A percentile compares a stretch with the other conserved stretches of the same genome.
phyloP scores from a whole-genome alignment of 2,329 filamentous ascomycete genomes.

The Rhytidhysteron rufulum region DNA sequence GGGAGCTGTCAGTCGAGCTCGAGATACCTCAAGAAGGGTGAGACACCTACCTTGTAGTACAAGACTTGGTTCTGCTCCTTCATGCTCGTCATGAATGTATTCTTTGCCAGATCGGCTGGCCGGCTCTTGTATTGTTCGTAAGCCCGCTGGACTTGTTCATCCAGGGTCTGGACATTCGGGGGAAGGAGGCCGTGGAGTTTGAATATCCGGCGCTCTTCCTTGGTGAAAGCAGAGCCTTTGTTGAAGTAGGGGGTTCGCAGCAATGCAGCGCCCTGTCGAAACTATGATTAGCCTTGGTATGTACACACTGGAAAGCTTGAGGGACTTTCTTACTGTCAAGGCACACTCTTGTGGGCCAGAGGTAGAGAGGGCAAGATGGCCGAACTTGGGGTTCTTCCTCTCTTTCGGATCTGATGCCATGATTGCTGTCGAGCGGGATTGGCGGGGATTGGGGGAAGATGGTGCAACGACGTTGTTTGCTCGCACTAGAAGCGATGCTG shows the following conservation, averaged over 20 bases:
- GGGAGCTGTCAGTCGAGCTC: slow-evolving; percentile 1
- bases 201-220: slow-evolving; percentile 65
- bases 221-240: slow-evolving; percentile 75
- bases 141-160: slow-evolving; percentile 71
- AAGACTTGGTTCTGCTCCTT: slow-evolving; percentile 83
- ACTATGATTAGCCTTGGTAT: slow-evolving; percentile 1
- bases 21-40: background rate
- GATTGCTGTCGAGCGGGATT: background rate
- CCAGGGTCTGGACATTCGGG: slow-evolving; percentile 66
- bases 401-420: slow-evolving; percentile 12
- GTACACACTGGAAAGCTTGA: background rate
- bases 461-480: background rate
- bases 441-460: background rate
- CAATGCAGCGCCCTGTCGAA: slow-evolving; percentile 43
- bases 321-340: slow-evolving; percentile 27
- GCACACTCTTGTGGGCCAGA: slow-evolving; percentile 39
- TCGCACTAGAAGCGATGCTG: too few relatives aligned
- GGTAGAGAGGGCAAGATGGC: slow-evolving; percentile 38
- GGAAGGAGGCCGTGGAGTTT: slow-evolving; percentile 71
- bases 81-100: slow-evolving; percentile 81
- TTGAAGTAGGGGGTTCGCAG: slow-evolving; percentile 69
- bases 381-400: slow-evolving; percentile 30
- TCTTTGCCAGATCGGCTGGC: slow-evolving; percentile 68
- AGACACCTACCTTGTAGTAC: slow-evolving; percentile 62
- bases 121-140: slow-evolving; percentile 72